Conservation (phyloP, 495 filamentous ascomycete species). For the Tuber indicum region DNA sequence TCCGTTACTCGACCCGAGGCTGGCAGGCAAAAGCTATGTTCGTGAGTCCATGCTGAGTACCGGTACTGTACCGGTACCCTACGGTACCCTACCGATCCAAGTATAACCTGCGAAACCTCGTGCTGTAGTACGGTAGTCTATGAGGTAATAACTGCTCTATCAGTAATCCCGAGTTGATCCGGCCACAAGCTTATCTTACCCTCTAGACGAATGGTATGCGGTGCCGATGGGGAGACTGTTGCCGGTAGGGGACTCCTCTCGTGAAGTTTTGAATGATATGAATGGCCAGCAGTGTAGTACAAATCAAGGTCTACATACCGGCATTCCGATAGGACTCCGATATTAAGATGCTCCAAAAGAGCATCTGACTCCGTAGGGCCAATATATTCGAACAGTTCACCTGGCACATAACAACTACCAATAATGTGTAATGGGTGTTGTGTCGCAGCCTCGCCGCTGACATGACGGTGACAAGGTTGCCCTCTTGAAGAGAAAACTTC, state of each 20-base stretch:
- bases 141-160: background rate
- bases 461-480: background rate
- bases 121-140: background rate
- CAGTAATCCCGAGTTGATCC: background rate
- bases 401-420: no score
- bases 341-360: background rate
- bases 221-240: background rate
- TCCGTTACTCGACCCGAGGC: background rate
- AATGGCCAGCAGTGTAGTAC: background rate
- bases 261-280: background rate
- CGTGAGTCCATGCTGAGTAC: background rate
- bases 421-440: background rate
- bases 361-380: background rate
- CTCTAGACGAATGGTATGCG: background rate
- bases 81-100: background rate
- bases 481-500: background rate
- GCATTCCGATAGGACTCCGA: background rate
- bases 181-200: background rate
- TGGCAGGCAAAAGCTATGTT: background rate
- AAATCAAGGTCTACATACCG: background rate
- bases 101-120: background rate
- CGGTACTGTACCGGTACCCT: background rate
- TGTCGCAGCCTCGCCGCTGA: background rate
- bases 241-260: background rate
- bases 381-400: background rate